Percentiles rank a stretch among this genome's conserved stretches.
phyloP scores from a whole-genome alignment of 2,329 filamentous ascomycete genomes.

The Penicillium sumatraense region DNA sequence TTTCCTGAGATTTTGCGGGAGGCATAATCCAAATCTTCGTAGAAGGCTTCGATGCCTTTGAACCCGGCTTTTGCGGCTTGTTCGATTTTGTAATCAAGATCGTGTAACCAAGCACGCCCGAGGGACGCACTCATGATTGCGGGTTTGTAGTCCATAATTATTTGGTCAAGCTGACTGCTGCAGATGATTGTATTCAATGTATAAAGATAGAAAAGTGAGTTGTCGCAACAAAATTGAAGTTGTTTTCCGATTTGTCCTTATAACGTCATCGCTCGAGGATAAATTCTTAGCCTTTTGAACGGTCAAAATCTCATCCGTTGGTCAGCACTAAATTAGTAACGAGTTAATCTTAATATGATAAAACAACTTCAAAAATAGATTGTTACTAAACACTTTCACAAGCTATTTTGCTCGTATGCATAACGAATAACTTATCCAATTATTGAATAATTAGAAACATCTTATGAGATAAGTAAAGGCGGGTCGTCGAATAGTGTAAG shows the following conservation, averaged over 20 bases:
- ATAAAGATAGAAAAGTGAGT: not conserved
- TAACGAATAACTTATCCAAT: too few species aligned
- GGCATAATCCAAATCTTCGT: conserved; percentile 72
- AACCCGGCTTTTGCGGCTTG: conserved; percentile 69
- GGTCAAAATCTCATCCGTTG: not conserved
- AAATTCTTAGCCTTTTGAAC: not conserved
- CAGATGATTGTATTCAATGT: not conserved
- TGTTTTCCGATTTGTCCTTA: too few species aligned
- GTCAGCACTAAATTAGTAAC: too few species aligned
- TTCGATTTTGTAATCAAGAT: conserved; percentile 67
- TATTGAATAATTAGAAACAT: too few species aligned
- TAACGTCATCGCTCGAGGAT: not conserved
- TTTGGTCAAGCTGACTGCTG: not conserved
- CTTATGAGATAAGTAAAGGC: too few species aligned
- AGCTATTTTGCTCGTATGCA: too few species aligned
- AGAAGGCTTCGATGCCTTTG: conserved; percentile 74
- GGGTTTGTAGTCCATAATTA: conserved; percentile 17
- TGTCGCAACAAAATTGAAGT: too few species aligned
- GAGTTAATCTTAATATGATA: too few species aligned
- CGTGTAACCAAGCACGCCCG: conserved; percentile 71
- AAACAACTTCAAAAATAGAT: too few species aligned
- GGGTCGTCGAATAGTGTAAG: too few species aligned
- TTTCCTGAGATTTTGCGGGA: conserved; percentile 54
- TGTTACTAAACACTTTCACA: too few species aligned
- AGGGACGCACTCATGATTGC: conserved; percentile 55